Percentiles rank a stretch among this genome's conserved stretches.
Evolutionary conservation across 2,329 filamentous ascomycete genomes (phyloP).

Genomic region (Lachnum nothofagi): DNA sequence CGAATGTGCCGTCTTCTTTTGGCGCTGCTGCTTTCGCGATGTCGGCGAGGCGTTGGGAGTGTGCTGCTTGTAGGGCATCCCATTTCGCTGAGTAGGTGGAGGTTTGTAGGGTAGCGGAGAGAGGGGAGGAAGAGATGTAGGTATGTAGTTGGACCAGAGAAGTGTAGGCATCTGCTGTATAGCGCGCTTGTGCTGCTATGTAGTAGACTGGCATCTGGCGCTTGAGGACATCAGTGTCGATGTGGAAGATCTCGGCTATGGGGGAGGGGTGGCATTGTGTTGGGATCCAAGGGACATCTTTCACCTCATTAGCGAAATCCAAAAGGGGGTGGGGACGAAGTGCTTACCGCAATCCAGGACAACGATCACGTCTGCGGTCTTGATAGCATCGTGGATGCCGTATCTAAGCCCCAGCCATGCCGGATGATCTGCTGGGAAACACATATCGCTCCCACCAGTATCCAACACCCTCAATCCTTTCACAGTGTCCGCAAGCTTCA

Average conservation of each 20-base stretch:
- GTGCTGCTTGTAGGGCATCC: constrained; percentile 49
- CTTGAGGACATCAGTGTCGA: constrained; percentile 63
- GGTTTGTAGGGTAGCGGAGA: constrained; percentile 37
- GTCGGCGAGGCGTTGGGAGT: constrained; percentile 53
- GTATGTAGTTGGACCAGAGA: constrained; percentile 65
- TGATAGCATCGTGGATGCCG: constrained; percentile 68
- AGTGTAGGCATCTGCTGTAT: constrained; percentile 59
- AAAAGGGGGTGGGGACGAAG: not conserved
- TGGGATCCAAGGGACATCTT: constrained; percentile 87
- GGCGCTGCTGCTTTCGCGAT: constrained; percentile 57
- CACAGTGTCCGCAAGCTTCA: constrained; percentile 62
- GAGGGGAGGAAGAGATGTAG: constrained; percentile 54
- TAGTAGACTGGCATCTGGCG: constrained; percentile 68
- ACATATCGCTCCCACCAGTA: constrained; percentile 75
- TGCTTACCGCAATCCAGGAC: constrained; percentile 67
- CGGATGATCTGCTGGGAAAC: constrained; percentile 67
- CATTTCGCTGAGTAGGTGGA: constrained; percentile 41
- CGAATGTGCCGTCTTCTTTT: constrained; percentile 50
- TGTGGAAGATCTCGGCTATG: constrained; percentile 54
- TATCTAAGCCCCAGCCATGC: constrained; percentile 67
- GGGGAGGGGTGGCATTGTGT: constrained; percentile 58
- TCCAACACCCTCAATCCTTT: constrained; percentile 68
- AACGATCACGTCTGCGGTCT: constrained; percentile 74
- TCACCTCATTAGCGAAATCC: not conserved
- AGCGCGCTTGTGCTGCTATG: constrained; percentile 59